Evolutionary conservation across 768 basidiomycete genomes (phyloP).

Genomic region (Lactarius indigo): DNA sequence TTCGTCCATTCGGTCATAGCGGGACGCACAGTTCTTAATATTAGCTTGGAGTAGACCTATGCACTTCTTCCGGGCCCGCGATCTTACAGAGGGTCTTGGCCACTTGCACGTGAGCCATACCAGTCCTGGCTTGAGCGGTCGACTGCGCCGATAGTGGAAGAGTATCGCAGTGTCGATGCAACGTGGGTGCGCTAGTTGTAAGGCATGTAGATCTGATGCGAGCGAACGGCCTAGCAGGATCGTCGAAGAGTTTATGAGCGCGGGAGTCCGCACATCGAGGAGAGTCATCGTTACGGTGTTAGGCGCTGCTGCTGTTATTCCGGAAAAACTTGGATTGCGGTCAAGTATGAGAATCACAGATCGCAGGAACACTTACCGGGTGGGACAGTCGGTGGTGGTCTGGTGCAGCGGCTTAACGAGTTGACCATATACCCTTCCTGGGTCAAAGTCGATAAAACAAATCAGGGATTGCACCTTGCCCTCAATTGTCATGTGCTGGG

Average conservation of each 20-base stretch:
- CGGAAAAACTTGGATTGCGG: constrained; percentile 87
- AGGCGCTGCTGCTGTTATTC: too few species aligned
- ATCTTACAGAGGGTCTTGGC: constrained; percentile 95
- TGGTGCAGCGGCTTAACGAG: background rate
- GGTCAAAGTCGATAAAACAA: background rate
- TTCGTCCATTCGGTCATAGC: background rate
- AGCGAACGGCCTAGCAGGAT: constrained; percentile 94
- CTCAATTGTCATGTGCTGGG: background rate
- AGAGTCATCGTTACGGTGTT: constrained; percentile 68
- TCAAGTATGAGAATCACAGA: background rate
- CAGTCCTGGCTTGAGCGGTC: constrained; percentile 90
- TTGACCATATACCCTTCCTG: background rate
- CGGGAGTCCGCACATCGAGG: constrained; percentile 68
- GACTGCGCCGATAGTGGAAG: constrained; percentile 90
- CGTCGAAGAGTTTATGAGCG: constrained; percentile 58
- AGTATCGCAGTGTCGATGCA: constrained; percentile 90
- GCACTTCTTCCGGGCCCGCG: too few species aligned
- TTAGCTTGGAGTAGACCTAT: constrained; percentile 81
- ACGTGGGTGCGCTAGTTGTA: constrained; percentile 79
- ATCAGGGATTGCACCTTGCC: background rate
- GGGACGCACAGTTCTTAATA: constrained; percentile 42
- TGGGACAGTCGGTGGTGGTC: background rate
- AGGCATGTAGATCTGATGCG: constrained; percentile 86
- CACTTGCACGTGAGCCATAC: constrained; percentile 96
- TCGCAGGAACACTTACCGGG: background rate